Conservation (phyloP, 805 yeast genomes). For the Kluyveromyces lactis region DNA sequence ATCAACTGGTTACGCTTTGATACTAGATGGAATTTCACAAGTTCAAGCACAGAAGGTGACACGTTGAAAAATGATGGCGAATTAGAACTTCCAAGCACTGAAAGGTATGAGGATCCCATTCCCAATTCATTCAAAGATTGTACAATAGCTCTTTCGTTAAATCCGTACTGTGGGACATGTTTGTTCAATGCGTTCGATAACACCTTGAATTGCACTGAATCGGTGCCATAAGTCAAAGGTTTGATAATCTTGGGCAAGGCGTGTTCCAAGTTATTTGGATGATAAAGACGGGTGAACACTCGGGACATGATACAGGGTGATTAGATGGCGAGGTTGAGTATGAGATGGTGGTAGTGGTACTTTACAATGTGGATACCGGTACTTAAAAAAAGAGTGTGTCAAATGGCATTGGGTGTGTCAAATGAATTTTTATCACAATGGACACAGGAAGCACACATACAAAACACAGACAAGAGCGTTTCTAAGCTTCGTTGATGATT, state of each 20-base stretch:
- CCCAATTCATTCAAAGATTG: constrained; percentile 22
- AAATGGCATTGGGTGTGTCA: too few species aligned
- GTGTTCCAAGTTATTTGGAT: constrained; percentile 20
- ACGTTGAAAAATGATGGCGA: constrained; percentile 26
- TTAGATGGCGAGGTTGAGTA: too few species aligned
- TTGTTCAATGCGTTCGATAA: constrained; percentile 20
- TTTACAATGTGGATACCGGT: too few species aligned
- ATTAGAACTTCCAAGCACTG: constrained; percentile 25
- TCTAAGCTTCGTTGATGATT: too few species aligned
- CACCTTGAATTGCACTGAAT: constrained; percentile 22
- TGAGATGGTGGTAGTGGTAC: too few species aligned
- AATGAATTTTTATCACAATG: too few species aligned
- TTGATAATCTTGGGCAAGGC: constrained; percentile 11
- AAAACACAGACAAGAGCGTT: too few species aligned
- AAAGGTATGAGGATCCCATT: constrained; percentile 19
- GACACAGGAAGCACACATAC: too few species aligned
- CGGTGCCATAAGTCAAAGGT: constrained; percentile 21
- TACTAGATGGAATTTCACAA: constrained; percentile 48
- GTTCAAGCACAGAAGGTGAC: constrained; percentile 33
- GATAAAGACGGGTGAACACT: constrained; percentile 16
- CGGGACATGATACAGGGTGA: neutral
- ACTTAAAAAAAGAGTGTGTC: too few species aligned
- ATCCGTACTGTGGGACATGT: constrained; percentile 26
- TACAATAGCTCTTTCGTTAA: constrained; percentile 25
- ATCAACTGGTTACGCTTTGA: constrained; percentile 39